phyloP scores from a whole-genome alignment of 1,284 basidiomycete genomes.

The Heimioporus punctisporus region DNA sequence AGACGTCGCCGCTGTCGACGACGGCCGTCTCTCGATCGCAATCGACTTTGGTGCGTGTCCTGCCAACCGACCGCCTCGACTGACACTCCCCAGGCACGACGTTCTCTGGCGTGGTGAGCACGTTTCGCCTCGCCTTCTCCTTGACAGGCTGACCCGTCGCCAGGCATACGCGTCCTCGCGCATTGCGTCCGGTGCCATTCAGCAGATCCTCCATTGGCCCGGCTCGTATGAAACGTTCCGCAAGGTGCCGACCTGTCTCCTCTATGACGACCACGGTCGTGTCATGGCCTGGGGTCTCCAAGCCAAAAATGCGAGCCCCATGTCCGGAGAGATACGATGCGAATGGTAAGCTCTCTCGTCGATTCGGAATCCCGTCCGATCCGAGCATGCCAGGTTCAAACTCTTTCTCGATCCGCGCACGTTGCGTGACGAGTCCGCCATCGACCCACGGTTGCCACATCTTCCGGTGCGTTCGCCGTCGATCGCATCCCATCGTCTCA shows the following conservation, averaged over 20 bases:
- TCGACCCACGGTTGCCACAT: conserved; percentile 78
- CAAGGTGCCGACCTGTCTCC: conserved; percentile 79
- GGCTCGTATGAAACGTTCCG: conserved; percentile 79
- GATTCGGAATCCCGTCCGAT: too few relatives aligned
- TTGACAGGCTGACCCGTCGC: too few relatives aligned
- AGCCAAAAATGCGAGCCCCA: conserved; percentile 73
- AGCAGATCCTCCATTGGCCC: conserved; percentile 80
- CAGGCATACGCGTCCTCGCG: conserved; percentile 83
- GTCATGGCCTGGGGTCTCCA: conserved; percentile 80
- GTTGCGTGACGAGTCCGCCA: conserved; percentile 63
- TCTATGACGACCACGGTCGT: conserved; percentile 71
- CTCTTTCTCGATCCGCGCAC: conserved; percentile 79
- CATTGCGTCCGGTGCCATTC: conserved; percentile 73
- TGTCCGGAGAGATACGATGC: conserved; percentile 66
- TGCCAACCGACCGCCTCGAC: not conserved
- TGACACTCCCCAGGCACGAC: conserved; percentile 70
- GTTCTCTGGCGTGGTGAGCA: conserved; percentile 80
- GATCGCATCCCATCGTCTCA: too few relatives aligned
- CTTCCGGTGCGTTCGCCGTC: conserved; percentile 57
- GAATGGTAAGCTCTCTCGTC: too few relatives aligned
- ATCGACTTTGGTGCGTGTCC: conserved; percentile 73
- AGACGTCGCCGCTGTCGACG: conserved; percentile 37
- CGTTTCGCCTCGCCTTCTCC: too few relatives aligned
- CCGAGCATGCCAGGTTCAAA: conserved; percentile 69
- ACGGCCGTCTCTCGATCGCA: conserved; percentile 72